Evolutionary conservation across 306 rosid genomes (phyloP).

Genomic region (Cicer arietinum): DNA sequence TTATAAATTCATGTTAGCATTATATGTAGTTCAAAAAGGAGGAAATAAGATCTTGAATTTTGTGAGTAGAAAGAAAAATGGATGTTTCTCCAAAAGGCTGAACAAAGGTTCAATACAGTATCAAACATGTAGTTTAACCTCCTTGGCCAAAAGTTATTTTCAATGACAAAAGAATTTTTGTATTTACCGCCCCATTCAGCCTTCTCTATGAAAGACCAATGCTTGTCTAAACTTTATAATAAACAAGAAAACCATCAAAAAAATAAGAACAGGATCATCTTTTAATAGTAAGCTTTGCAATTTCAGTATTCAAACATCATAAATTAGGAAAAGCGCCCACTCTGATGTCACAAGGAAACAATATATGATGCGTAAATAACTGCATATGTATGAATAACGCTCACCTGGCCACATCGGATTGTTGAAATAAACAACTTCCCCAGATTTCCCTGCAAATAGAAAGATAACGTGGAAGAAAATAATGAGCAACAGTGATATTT

Average conservation of each 20-base stretch:
- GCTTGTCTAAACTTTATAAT: slow-evolving; percentile 10
- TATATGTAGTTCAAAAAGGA: slow-evolving; percentile 12
- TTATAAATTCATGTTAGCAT: background rate
- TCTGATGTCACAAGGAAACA: slow-evolving; percentile 24
- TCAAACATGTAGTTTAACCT: slow-evolving; percentile 1
- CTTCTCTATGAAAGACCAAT: background rate
- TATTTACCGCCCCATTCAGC: slow-evolving; percentile 8
- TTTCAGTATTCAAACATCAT: slow-evolving; percentile 23
- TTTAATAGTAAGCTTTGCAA: background rate
- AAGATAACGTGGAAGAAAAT: background rate
- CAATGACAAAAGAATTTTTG: background rate
- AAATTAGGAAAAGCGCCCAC: slow-evolving; percentile 14
- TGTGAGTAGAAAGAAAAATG: background rate
- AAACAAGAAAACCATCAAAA: slow-evolving; percentile 18
- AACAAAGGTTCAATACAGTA: background rate
- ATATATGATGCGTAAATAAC: slow-evolving; percentile 5
- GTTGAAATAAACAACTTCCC: slow-evolving; percentile 73
- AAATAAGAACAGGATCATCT: background rate
- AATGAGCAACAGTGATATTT: no score
- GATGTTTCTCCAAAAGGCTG: background rate
- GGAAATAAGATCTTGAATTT: background rate
- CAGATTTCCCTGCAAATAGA: slow-evolving; percentile 58
- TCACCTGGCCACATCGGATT: slow-evolving; percentile 99
- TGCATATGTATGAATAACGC: slow-evolving; percentile 21
- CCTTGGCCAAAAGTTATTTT: slow-evolving; percentile 9